Evolutionary conservation across 352 stramenopile species (phyloP).

Genomic region (Globisporangium radiosum): DNA sequence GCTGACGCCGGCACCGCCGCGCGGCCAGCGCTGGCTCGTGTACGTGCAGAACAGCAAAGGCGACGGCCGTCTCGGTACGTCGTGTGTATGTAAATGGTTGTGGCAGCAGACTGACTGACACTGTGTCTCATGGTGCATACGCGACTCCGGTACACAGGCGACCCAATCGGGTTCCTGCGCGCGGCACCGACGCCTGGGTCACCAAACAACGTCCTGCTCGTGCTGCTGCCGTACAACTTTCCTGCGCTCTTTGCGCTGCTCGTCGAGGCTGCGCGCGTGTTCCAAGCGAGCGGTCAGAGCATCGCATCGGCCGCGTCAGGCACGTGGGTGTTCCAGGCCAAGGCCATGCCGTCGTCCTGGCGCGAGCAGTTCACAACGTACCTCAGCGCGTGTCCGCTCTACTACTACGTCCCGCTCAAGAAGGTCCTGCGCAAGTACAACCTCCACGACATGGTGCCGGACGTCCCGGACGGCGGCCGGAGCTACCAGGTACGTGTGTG

Average conservation of each 20-base stretch:
- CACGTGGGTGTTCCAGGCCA: constrained; percentile 83
- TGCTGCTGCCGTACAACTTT: constrained; percentile 88
- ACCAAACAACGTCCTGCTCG: constrained; percentile 43
- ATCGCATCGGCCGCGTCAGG: constrained; percentile 45
- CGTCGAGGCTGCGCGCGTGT: constrained; percentile 75
- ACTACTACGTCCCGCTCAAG: constrained; percentile 79
- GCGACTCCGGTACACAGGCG: constrained; percentile 21
- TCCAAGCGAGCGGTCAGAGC: constrained; percentile 73
- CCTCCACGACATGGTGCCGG: constrained; percentile 80
- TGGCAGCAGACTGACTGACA: too few species aligned
- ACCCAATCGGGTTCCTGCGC: constrained; percentile 78
- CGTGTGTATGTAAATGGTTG: too few species aligned
- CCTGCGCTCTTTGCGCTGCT: constrained; percentile 74
- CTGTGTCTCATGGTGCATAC: neutral
- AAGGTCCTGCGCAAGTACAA: constrained; percentile 86
- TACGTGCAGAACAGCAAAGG: constrained; percentile 79
- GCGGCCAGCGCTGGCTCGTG: constrained; percentile 77
- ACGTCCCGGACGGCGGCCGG: constrained; percentile 71
- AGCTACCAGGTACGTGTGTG: constrained; percentile 59
- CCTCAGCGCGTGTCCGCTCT: constrained; percentile 60
- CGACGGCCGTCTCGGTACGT: constrained; percentile 60
- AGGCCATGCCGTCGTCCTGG: constrained; percentile 84
- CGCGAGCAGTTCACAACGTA: constrained; percentile 79
- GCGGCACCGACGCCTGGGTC: constrained; percentile 21
- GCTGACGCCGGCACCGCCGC: constrained; percentile 50